These are phyloP conservation scores for Phytophthora sp. DNA, from an alignment of 352 stramenopile species.

Conservation along the genomic window DNA sequence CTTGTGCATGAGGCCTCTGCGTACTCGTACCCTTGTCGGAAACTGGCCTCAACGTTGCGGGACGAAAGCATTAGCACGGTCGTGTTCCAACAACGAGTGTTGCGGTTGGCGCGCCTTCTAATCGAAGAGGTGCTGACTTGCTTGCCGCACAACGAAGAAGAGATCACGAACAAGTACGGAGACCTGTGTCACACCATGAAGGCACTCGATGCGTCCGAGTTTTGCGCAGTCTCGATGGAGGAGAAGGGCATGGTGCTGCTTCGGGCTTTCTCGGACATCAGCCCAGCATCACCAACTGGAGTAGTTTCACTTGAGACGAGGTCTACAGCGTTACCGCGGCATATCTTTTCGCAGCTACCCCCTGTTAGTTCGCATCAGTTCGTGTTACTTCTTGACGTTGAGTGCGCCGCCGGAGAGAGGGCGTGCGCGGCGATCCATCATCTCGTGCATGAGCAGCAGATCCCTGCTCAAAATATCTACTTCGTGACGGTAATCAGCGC, in stretches of 20 bases:
- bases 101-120: constrained; percentile 30
- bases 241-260: constrained; percentile 20
- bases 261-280: constrained; percentile 31
- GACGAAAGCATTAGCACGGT: constrained; percentile 13
- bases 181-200: constrained; percentile 22
- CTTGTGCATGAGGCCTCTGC: constrained; percentile 33
- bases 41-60: constrained; percentile 29
- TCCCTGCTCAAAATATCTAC: constrained; percentile 47
- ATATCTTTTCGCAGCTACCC: constrained; percentile 32
- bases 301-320: constrained; percentile 9
- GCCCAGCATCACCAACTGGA: constrained; percentile 9
- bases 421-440: constrained; percentile 40
- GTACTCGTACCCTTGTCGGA: constrained; percentile 30
- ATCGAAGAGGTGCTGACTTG: constrained; percentile 36
- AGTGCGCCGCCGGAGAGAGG: constrained; percentile 43
- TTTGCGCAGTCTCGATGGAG: constrained; percentile 32
- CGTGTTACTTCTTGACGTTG: constrained; percentile 43
- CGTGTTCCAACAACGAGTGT: constrained; percentile 22
- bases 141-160: constrained; percentile 27
- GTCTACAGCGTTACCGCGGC: neutral
- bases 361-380: constrained; percentile 17
- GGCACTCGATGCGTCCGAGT: constrained; percentile 19
- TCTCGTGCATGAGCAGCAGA: constrained; percentile 27
- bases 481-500: constrained; percentile 53
- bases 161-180: constrained; percentile 28